Evolutionary conservation across 306 rosid species (phyloP).

Genomic region (Aeschynomene evenia): DNA sequence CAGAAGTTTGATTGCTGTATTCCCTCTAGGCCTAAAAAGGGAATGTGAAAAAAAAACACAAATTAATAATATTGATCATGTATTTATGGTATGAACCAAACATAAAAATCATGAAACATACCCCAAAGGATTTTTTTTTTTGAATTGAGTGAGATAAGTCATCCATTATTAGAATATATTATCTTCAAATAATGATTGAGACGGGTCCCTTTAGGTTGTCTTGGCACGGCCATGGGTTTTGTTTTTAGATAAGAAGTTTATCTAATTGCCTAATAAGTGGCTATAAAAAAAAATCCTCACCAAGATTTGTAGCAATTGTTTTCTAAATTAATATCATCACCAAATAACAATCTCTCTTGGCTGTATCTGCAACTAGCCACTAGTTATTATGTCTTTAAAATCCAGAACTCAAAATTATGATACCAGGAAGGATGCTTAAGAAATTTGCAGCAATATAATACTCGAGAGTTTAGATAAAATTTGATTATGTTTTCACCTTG

Average conservation of each 20-base stretch:
- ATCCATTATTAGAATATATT: background rate
- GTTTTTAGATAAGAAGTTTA: conserved; percentile 24
- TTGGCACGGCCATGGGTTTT: background rate
- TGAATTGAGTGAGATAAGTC: background rate
- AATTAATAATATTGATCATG: background rate
- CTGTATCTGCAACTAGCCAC: background rate
- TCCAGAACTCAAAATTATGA: background rate
- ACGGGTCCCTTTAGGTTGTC: background rate
- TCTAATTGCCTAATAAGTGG: conserved; percentile 4
- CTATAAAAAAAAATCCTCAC: background rate
- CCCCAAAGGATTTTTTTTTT: background rate
- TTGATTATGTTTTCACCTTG: too few relatives aligned
- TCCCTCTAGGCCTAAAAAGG: background rate
- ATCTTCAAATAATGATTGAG: background rate
- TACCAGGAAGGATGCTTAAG: too few relatives aligned
- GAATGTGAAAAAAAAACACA: background rate
- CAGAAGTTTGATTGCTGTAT: background rate
- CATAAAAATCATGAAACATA: background rate
- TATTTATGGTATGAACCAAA: background rate
- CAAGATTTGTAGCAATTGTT: background rate
- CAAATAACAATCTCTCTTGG: background rate
- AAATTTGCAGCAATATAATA: too few relatives aligned
- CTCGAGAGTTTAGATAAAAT: too few relatives aligned
- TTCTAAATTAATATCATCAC: background rate
- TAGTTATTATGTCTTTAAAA: background rate